phyloP scores from a whole-genome alignment of 106 monocot species.

The Dendrobium chrysotoxum region DNA sequence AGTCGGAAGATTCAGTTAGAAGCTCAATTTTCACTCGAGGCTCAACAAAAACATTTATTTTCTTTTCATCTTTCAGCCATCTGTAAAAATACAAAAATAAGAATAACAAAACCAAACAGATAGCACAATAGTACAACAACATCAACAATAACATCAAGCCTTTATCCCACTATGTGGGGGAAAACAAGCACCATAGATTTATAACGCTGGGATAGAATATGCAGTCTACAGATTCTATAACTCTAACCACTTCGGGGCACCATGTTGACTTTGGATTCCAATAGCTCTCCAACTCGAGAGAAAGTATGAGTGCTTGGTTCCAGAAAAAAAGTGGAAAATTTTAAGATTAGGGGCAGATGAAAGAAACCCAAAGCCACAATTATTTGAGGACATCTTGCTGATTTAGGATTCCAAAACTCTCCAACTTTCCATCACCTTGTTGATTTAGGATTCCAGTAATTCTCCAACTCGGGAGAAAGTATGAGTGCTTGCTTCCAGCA shows the following conservation, averaged over 20 bases:
- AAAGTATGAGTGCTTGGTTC: not conserved
- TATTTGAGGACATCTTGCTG: not conserved
- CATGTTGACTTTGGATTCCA: not conserved
- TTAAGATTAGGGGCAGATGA: not conserved
- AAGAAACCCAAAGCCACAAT: not conserved
- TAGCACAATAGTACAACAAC: not conserved
- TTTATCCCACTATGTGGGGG: too few relatives aligned
- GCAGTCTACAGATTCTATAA: not conserved
- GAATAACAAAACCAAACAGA: not conserved
- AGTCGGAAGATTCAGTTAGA: conserved; percentile 37
- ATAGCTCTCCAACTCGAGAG: not conserved
- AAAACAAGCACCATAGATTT: not conserved
- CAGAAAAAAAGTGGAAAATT: not conserved
- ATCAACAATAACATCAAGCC: too few relatives aligned
- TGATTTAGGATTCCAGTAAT: not conserved
- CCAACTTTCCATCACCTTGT: not conserved
- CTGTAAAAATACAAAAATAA: conserved; percentile 26
- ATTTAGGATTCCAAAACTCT: too few relatives aligned
- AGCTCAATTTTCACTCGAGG: conserved; percentile 88
- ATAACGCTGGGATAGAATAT: not conserved
- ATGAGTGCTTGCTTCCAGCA: not conserved
- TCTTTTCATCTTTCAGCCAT: conserved; percentile 73
- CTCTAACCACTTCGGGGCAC: not conserved
- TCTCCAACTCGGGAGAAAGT: not conserved
- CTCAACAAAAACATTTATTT: conserved; percentile 78